Conservation (phyloP, 768 basidiomycete species). For the Russula sp. region DNA sequence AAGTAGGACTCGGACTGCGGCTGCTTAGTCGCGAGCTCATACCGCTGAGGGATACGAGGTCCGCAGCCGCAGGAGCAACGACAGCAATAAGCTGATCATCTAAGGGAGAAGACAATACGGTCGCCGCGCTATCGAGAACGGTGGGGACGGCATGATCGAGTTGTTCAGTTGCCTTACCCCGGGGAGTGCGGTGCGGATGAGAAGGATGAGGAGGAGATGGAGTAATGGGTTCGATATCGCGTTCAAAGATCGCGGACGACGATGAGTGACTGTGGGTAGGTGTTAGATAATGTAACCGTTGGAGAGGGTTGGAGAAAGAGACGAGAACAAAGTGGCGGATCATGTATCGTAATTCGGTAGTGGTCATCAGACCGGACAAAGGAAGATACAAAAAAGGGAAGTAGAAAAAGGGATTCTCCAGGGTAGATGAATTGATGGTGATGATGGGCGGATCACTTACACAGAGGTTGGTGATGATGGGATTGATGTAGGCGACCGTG, state of each 20-base stretch:
- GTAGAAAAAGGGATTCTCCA: neutral
- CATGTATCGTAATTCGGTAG: neutral
- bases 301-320: neutral
- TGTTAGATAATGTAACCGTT: slow-evolving; percentile 10
- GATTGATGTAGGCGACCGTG: slow-evolving; percentile 65
- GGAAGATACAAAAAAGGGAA: neutral
- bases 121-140: slow-evolving; percentile 78
- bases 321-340: slow-evolving; percentile 1
- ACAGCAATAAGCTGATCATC: slow-evolving; percentile 54
- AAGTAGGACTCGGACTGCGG: slow-evolving; percentile 59
- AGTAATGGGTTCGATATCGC: slow-evolving; percentile 74
- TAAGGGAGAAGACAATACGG: slow-evolving; percentile 47
- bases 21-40: slow-evolving; percentile 59
- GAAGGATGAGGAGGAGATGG: slow-evolving; percentile 35
- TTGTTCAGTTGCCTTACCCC: slow-evolving; percentile 65
- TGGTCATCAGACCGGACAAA: neutral
- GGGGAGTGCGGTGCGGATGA: slow-evolving; percentile 69
- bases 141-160: slow-evolving; percentile 79
- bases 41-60: slow-evolving; percentile 41
- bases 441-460: slow-evolving; percentile 38
- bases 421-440: neutral
- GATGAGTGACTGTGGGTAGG: slow-evolving; percentile 51
- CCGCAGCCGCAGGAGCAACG: slow-evolving; percentile 45
- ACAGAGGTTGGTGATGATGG: slow-evolving; percentile 76
- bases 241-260: slow-evolving; percentile 86